These are phyloP conservation scores for Umbelopsis ramanniana DNA, from an alignment of 192 early-diverging fungal species.

Conservation along the genomic window DNA sequence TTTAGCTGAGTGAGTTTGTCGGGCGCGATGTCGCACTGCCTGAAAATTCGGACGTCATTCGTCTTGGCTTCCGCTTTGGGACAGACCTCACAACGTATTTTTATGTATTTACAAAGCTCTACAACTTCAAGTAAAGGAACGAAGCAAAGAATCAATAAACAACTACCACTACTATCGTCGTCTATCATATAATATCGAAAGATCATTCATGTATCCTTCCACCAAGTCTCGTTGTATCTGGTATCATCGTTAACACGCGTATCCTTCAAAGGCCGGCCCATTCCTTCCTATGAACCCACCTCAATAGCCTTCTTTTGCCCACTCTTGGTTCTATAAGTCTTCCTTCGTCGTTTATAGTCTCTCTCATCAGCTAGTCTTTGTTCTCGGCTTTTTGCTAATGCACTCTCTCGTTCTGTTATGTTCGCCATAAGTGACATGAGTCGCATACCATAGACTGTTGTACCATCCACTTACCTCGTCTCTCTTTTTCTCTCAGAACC, in stretches of 20 bases:
- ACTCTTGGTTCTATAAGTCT: constrained; percentile 1
- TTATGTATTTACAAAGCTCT: too few relatives aligned
- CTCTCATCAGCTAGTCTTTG: constrained; percentile 12
- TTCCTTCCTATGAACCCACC: not conserved
- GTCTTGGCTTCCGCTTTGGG: constrained; percentile 16
- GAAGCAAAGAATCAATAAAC: too few relatives aligned
- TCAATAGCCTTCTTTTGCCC: not conserved
- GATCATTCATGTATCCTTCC: constrained; percentile 13
- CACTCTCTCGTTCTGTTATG: not conserved
- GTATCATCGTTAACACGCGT: not conserved
- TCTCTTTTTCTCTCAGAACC: not conserved
- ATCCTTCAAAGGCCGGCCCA: not conserved
- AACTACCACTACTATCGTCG: too few relatives aligned
- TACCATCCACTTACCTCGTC: not conserved
- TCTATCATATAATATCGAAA: not conserved
- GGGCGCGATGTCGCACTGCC: too few relatives aligned
- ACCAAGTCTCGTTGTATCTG: constrained; percentile 13
- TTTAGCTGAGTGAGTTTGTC: too few relatives aligned
- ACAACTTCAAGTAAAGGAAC: too few relatives aligned
- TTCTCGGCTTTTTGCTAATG: not conserved
- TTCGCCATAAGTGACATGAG: not conserved
- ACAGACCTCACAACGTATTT: not conserved
- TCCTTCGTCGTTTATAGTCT: constrained; percentile 14
- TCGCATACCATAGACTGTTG: too few relatives aligned
- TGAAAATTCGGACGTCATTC: constrained; percentile 21